Evolutionary conservation across 805 yeast species (phyloP), one percentile per base, ranked within the genome.

Genomic region (Ogataea kodamae): DNA sequence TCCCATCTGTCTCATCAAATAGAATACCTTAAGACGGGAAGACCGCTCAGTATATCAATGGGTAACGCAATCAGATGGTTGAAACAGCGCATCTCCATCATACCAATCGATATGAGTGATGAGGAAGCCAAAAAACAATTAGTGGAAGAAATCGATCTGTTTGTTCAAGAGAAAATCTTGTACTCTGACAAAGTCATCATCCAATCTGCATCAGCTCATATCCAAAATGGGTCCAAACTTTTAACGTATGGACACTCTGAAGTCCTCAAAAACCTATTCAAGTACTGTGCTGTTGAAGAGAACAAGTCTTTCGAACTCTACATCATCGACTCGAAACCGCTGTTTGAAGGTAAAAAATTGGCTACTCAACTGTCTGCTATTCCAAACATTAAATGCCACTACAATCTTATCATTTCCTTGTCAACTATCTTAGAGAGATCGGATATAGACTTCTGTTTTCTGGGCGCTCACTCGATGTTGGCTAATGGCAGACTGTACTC

Each of bases 41-140:
- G 98, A 43, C 97, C 97, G 1, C 68, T 92, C 30, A 78, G 92
- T 36, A 84, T 89, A 2, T 75, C 96, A 1, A 92, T 92, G 98
- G 98, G 98, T 35, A 92, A 89, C 64, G 90, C 97, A 3, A 92
- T 92, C 46, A 76, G 98, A 50, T 89, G 97, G 96, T 70, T 92
- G 44, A 92, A 92, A 54, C 97, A 90, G 64, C 90, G 85, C 57
- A 90, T 92, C 35, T 78, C 96, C 1, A 70, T 74, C 25, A 76
- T 90, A 30, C 79, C 88, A 38, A 78, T 89, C 36, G 94, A 84
- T 43, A 66, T 76, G 18, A 57, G 69, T 17, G 92, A 83, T 37
- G 67, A 60, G 11, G 72, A 71, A 19, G 95, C 96, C 17, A 88
- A 86, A 54, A 59, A 55, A 9, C 63, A 68, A 21, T 67, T 92